Evolutionary conservation across 2,329 filamentous ascomycete genomes (phyloP), one percentile per base, ranked within the genome.

Genomic region (Trichoderma oligosporum): DNA sequence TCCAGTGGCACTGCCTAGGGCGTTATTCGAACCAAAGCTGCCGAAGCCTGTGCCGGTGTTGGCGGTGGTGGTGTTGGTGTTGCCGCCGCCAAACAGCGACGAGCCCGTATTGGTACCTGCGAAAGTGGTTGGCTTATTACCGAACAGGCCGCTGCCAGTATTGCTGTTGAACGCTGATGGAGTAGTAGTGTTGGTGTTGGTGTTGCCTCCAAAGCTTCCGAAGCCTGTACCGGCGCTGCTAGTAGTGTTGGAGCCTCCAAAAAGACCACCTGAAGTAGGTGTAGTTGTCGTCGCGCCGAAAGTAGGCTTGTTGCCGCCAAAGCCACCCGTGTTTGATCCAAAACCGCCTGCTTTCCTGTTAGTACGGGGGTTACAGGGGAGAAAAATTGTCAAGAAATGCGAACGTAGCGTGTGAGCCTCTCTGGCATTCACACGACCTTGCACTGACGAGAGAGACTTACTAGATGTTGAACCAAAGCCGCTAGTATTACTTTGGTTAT

Each of bases 71-170:
- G 64, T 67, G 25, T 67, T 66, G 33, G 61, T 69, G 45, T 60
- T 61, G 68, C 64, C 70, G 55, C 72, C 70, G 33, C 80, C 80
- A 59, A 83, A 83, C 9, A 82, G 68, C 4, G 76, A 75, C 18
- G 67, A 66, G 16, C 75, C 73, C 1, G 75, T 73, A 22, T 71
- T 71, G 3, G 73, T 63, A 36, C 72, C 57, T 24, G 80, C 81
- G 63, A 85, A 85, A 35, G 71, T 74, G 22, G 53, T 33, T 44
- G 55, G 55, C 67, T 83, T 83, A 64, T 66, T 76, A 38, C 81
- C 82, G 63, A 86, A 86, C 61, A 87, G 70, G 25, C 79, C 75
- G 39, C 76, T 75, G 25, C 66, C 63, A 16, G 60, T 63, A 57
- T 62, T 70, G 55, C 66, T 69, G 41, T 69, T 62, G 35, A 79